Evolutionary conservation across 2,329 filamentous ascomycete genomes (phyloP), one percentile per base, ranked within the genome.

Genomic region (Ophiostoma ulmi): DNA sequence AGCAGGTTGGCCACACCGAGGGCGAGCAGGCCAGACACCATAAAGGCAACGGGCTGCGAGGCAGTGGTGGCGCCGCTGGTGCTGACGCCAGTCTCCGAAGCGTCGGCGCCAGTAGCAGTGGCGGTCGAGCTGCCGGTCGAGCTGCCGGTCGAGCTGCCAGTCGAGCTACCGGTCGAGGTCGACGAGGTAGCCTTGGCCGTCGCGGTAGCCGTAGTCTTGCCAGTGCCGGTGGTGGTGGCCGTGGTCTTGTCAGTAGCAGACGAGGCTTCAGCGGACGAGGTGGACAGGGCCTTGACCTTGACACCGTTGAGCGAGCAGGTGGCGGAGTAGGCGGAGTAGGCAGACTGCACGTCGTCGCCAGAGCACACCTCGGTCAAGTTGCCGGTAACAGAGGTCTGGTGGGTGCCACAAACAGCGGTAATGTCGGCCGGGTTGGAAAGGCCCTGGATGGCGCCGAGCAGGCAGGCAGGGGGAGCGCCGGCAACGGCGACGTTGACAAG

Each of bases 381-480:
- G 70, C 65, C 70, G 36, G 58, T 48, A 52, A 72, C 70, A 14
- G 61, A 17, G 36, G 6, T 39, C 70, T 71, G 70, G 52, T 68
- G 39, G 20, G 61, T 64, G 68, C 35, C 63, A 65, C 72, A 72
- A 41, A 68, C 64, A 22, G 69, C 39, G 35, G 10, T 6, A 31
- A 72, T 35, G 55, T 72, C 68, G 68, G 52, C 69, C 63, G 72
- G 72, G 70, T 71, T 68, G 36, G 69, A 67, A 13, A 71, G 70
- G 11, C 22, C 22, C 70, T 72, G 67, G 55, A 72, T 39, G 64
- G 72, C 72, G 64, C 64, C 72, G 48, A 72, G 68, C 26, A 72
- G 72, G 58, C 72, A 72, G 55, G 64, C 72, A 1, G 72, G 72
- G n/a, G 69, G 67, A n/a, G 58, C 26, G 8, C 38, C 61, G 20